Evolutionary conservation across 352 stramenopile species (phyloP).

Genomic region (Phytophthora macrochlamydospora): DNA sequence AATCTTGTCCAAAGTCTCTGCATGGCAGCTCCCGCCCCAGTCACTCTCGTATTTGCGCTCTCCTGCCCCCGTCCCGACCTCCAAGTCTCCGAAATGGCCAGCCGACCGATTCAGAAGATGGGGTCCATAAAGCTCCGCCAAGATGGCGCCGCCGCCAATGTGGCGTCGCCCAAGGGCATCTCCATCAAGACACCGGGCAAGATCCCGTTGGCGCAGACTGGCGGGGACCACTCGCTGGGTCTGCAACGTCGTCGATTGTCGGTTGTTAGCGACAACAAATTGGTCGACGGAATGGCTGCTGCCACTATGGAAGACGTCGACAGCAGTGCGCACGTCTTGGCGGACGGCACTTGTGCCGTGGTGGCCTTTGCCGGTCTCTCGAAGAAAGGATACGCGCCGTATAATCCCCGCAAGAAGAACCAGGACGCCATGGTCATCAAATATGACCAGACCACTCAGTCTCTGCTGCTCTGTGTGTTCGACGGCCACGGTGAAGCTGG

Average conservation of each 20-base stretch:
- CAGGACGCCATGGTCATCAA: constrained; percentile 97
- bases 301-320: constrained; percentile 66
- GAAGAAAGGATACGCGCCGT: constrained; percentile 89
- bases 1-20: neutral
- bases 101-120: constrained; percentile 45
- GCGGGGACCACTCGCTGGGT: constrained; percentile 59
- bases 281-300: constrained; percentile 77
- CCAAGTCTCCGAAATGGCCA: constrained; percentile 38
- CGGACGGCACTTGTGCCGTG: constrained; percentile 62
- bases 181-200: constrained; percentile 70
- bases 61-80: neutral
- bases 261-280: constrained; percentile 83
- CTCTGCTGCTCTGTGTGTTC: constrained; percentile 95
- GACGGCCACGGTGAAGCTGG: constrained; percentile 97
- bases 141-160: constrained; percentile 64
- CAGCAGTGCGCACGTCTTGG: constrained; percentile 41
- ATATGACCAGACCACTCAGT: constrained; percentile 90
- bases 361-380: constrained; percentile 74
- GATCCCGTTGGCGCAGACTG: constrained; percentile 37
- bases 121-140: constrained; percentile 66
- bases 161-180: constrained; percentile 83
- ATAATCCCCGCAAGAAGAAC: constrained; percentile 98
- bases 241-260: constrained; percentile 71
- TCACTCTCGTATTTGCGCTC: constrained; percentile 38
- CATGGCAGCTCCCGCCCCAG: neutral